Evolutionary conservation across 495 filamentous ascomycete genomes (phyloP).

Genomic region (Neurospora sp.): DNA sequence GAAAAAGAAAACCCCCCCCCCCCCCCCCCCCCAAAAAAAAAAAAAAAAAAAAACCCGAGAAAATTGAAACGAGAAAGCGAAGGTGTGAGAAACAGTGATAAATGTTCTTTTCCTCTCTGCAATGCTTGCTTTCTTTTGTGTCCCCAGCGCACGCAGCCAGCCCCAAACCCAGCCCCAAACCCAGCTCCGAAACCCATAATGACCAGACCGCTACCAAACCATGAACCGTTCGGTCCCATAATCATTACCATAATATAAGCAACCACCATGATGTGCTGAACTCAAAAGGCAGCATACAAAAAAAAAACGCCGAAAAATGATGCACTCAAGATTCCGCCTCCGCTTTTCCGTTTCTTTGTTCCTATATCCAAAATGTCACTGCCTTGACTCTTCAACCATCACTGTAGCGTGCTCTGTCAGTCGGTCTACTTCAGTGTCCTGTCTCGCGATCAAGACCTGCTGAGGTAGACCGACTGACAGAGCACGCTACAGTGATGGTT

Average conservation of each 20-base stretch:
- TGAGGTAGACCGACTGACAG: no score
- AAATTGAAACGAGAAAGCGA: neutral
- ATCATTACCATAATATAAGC: neutral
- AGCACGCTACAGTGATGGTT: neutral
- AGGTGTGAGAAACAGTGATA: neutral
- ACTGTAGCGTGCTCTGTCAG: no score
- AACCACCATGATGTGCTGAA: neutral
- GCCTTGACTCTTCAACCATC: no score
- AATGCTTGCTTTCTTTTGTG: neutral
- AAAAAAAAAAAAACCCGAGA: neutral
- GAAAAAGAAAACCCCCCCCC: no score
- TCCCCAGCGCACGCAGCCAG: neutral
- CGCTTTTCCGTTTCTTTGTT: neutral
- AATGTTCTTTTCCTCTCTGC: neutral
- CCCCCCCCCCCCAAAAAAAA: no score
- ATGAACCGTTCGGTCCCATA: neutral
- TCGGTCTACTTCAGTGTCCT: no score
- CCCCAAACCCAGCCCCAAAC: no score
- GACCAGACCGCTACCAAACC: neutral
- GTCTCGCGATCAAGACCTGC: no score
- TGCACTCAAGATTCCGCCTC: neutral
- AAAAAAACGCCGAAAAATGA: neutral
- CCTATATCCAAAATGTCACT: no score
- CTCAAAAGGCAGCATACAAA: neutral
- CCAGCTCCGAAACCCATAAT: neutral